Conservation (phyloP, 305 asterid genomes). For the Fraxinus latifolia region DNA sequence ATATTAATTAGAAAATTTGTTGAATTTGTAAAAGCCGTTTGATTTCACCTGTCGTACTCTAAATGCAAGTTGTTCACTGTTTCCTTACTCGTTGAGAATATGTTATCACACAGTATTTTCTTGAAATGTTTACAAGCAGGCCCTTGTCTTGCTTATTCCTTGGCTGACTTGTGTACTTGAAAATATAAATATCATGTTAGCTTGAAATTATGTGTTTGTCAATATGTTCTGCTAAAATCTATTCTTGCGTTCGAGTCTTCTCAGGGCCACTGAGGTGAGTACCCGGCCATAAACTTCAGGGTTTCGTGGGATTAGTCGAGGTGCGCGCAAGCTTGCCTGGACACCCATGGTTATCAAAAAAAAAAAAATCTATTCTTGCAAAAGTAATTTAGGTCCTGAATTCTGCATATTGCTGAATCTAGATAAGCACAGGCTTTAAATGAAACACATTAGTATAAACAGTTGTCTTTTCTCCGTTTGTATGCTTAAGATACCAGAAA, state of each 20-base stretch:
- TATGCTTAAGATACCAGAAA: not conserved
- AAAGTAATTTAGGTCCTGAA: not conserved
- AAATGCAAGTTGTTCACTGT: not conserved
- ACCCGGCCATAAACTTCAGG: no score
- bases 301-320: no score
- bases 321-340: no score
- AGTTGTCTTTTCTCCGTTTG: not conserved
- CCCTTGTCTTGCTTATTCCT: not conserved
- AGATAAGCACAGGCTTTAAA: not conserved
- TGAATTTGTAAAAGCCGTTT: not conserved
- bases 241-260: not conserved
- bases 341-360: no score
- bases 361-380: not conserved
- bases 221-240: not conserved
- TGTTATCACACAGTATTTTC: not conserved
- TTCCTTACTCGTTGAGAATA: not conserved
- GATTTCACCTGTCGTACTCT: not conserved
- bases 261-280: no score
- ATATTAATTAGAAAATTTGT: not conserved
- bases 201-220: not conserved
- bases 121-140: not conserved
- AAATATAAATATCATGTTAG: not conserved
- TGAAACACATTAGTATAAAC: not conserved
- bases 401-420: not conserved
- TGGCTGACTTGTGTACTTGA: not conserved